Evolutionary conservation across 148 eudicot species (phyloP).

Genomic region (Spergularia marina): DNA sequence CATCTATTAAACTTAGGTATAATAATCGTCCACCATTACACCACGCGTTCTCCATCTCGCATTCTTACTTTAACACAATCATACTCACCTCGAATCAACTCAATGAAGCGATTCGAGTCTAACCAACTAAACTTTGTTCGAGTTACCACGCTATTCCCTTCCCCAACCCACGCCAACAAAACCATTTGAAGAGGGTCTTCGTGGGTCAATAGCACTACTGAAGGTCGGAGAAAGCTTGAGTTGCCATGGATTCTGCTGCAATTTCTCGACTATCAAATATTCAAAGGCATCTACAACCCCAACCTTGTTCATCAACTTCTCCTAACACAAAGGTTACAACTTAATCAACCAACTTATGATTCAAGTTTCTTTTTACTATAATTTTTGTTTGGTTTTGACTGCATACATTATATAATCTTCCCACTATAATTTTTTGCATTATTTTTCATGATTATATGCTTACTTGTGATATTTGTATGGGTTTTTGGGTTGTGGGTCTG

Average conservation of each 20-base stretch:
- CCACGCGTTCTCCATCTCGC: no score
- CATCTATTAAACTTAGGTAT: no score
- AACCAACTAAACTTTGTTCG: no score
- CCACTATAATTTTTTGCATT: background rate
- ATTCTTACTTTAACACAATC: no score
- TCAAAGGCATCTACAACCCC: constrained; percentile 44
- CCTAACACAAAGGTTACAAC: constrained; percentile 5
- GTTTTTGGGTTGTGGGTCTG: background rate
- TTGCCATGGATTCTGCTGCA: constrained; percentile 48
- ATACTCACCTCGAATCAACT: no score
- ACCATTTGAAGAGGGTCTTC: no score
- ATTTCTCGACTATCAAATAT: constrained; percentile 46
- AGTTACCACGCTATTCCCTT: no score
- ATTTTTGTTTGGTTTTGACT: background rate
- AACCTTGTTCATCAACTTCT: constrained; percentile 22
- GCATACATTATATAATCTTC: background rate
- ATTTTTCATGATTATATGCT: background rate
- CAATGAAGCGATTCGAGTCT: no score
- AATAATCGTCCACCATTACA: no score
- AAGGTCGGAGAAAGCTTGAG: background rate
- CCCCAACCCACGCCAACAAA: no score
- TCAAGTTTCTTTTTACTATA: background rate
- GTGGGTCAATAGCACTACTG: no score
- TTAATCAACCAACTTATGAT: background rate
- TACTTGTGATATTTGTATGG: no score